Percentiles rank a stretch among this genome's conserved stretches.
Evolutionary conservation across 257 asterid genomes (phyloP).

Genomic region (Salvia rosmarinus): DNA sequence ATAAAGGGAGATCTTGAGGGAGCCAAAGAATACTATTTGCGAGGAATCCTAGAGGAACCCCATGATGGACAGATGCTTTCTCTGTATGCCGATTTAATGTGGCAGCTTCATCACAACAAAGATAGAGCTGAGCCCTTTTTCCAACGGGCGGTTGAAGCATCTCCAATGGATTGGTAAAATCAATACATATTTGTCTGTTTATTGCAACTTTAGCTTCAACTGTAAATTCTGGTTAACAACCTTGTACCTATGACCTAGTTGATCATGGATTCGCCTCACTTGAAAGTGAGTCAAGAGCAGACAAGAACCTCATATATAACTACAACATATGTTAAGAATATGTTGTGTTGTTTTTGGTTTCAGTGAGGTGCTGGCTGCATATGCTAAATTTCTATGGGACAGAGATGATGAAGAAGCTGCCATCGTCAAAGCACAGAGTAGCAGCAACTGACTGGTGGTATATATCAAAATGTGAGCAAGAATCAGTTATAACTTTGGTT

Average conservation of each 20-base stretch:
- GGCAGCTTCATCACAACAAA: slow-evolving; percentile 68
- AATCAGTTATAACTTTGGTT: slow-evolving; percentile 6
- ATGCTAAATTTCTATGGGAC: slow-evolving; percentile 91
- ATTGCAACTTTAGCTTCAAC: slow-evolving; percentile 15
- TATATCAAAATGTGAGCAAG: neutral
- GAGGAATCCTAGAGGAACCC: slow-evolving; percentile 68
- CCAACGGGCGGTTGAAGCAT: slow-evolving; percentile 64
- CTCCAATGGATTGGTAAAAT: slow-evolving; percentile 67
- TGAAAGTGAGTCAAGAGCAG: neutral
- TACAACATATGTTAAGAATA: neutral
- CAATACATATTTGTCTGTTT: neutral
- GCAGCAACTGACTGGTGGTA: slow-evolving; percentile 19
- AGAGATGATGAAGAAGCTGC: slow-evolving; percentile 51
- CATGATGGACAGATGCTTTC: slow-evolving; percentile 61
- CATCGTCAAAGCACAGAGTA: slow-evolving; percentile 32
- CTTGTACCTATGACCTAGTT: neutral
- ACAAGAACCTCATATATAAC: neutral
- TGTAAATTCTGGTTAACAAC: neutral
- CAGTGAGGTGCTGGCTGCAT: slow-evolving; percentile 81
- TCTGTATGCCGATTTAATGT: slow-evolving; percentile 63
- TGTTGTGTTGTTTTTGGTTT: slow-evolving; percentile 18
- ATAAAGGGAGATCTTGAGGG: slow-evolving; percentile 65
- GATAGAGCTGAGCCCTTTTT: slow-evolving; percentile 62
- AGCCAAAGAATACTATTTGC: slow-evolving; percentile 71
- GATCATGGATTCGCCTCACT: neutral